Conservation (phyloP, 2,329 filamentous ascomycete species). For the Exserohilum rostratum region DNA sequence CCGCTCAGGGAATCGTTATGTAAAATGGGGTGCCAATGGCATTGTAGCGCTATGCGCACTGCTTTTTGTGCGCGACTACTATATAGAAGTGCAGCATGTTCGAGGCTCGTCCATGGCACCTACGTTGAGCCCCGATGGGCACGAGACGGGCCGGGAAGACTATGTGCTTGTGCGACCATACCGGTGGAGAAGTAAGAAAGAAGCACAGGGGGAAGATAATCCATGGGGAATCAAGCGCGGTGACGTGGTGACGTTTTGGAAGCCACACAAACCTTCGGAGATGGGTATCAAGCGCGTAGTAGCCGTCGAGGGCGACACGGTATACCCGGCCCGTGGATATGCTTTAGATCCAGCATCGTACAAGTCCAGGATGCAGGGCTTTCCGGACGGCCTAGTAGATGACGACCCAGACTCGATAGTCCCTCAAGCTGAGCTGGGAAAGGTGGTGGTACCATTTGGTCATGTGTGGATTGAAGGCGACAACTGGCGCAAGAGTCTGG, state of each 20-base stretch:
- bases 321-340: conserved; percentile 60
- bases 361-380: conserved; percentile 15
- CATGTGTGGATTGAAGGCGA: conserved; percentile 98
- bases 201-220: not conserved
- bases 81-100: conserved; percentile 47
- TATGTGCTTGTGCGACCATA: conserved; percentile 46
- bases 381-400: conserved; percentile 40
- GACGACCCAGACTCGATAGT: conserved; percentile 22
- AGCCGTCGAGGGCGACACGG: conserved; percentile 77
- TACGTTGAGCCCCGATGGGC: conserved; percentile 51
- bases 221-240: conserved; percentile 45
- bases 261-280: conserved; percentile 70
- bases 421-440: conserved; percentile 25
- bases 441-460: conserved; percentile 72
- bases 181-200: not conserved
- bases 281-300: conserved; percentile 82
- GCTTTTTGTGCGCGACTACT: conserved; percentile 50
- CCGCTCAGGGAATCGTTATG: conserved; percentile 14
- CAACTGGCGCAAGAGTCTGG: conserved; percentile 71
- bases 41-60: conserved; percentile 22
- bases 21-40: conserved; percentile 21
- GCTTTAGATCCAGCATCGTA: conserved; percentile 36
- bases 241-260: conserved; percentile 54
- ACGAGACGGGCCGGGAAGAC: conserved; percentile 50
- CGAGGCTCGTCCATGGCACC: conserved; percentile 54